Evolutionary conservation across 805 yeast genomes (phyloP), one percentile per base, ranked within the genome.

Genomic region (Saturnispora sanitii): DNA sequence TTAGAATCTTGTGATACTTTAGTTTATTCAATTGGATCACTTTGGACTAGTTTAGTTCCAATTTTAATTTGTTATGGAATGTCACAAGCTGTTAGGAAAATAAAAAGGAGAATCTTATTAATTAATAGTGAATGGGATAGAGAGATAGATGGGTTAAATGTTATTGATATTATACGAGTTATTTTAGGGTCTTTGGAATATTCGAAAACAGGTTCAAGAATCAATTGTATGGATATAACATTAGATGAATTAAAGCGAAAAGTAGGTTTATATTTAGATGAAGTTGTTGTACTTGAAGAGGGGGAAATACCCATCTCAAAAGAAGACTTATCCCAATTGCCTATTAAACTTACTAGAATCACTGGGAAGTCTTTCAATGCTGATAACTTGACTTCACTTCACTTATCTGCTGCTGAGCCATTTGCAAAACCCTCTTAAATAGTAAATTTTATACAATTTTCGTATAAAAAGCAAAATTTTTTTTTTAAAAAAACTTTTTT

Each of bases 21-120:
- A 0, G 64, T 88, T 0, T 84, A 78, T 54, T 82, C 94, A 0
- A 82, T 88, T 41, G 96, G 97, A 1, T 82, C 94, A 1, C 64
- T 88, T 28, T 82, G 83, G 80, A 88, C 97, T 0, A 83, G 95
- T 38, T 75, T 82, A 6, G 62, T 86, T 3, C 96, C 97, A 0
- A 77, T 86, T 0, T 61, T 86, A 6, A 71, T 85, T 7, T 62
- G 85, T 3, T 75, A 75, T 38, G 94, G 94, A 2, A 68, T 83
- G 6, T 88, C 88, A 0, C 69, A 69, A 27, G 78, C 86, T 0
- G 71, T 83, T 20, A 7, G 21, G 6, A 35, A 34, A 1, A 22
- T 39, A 6, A 64, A 63, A 44, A 67, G 65, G 40, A 77, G 79
- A 51, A 66, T 87, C 5, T 55, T 87, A 13, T 57, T 88, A 9